Conservation (phyloP, 768 basidiomycete genomes). For the Leccinum subgranulosum region DNA sequence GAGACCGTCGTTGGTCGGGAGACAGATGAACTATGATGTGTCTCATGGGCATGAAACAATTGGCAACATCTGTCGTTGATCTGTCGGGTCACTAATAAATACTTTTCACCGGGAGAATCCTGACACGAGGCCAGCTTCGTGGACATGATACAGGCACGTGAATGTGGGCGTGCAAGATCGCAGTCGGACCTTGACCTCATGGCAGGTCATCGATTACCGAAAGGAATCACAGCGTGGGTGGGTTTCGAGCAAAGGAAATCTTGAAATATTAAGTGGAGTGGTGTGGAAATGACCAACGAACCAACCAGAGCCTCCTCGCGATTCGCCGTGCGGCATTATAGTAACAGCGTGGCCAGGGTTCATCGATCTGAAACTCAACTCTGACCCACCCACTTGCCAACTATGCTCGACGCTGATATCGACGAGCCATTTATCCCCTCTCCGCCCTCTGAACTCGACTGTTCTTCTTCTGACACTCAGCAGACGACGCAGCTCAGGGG, state of each 20-base stretch:
- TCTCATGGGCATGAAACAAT: neutral
- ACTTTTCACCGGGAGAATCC: neutral
- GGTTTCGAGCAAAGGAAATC: conserved; percentile 2
- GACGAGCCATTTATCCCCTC: conserved; percentile 31
- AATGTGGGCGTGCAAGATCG: conserved; percentile 2
- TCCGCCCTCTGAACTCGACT: conserved; percentile 25
- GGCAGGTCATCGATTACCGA: conserved; percentile 19
- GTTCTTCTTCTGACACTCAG: conserved; percentile 28
- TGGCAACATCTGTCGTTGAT: conserved; percentile 15
- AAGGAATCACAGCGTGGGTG: conserved; percentile 9
- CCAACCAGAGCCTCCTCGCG: conserved; percentile 5
- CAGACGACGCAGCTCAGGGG: conserved; percentile 18
- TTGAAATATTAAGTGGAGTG: conserved; percentile 14
- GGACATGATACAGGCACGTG: conserved; percentile 26
- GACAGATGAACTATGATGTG: conserved; percentile 43
- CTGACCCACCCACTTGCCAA: conserved; percentile 4
- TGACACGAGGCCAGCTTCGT: conserved; percentile 20
- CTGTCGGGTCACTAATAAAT: conserved; percentile 14
- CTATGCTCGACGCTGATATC: conserved; percentile 28
- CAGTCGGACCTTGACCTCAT: conserved; percentile 27
- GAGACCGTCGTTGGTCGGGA: conserved; percentile 32
- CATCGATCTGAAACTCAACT: conserved; percentile 8
- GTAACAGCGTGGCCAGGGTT: conserved; percentile 5
- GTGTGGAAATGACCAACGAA: neutral
- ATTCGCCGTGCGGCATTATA: conserved; percentile 8